Conservation (phyloP, 805 yeast genomes). For the Sungouiozyma ichnusensis region DNA sequence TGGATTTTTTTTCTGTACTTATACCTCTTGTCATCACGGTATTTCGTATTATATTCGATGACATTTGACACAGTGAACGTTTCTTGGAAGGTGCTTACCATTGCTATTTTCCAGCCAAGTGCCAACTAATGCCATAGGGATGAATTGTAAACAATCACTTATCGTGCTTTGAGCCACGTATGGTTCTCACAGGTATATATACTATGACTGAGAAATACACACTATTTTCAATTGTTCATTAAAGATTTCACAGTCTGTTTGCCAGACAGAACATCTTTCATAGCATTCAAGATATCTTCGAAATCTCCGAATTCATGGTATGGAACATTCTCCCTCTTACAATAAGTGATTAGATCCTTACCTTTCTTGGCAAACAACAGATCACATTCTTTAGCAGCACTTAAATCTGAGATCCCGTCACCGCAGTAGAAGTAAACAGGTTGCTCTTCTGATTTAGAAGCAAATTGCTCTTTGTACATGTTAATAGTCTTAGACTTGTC, state of each 20-base stretch:
- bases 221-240: slow-evolving; percentile 23
- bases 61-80: no score
- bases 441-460: slow-evolving; percentile 27
- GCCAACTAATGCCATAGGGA: no score
- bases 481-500: slow-evolving; percentile 81
- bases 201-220: no score
- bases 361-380: slow-evolving; percentile 89
- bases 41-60: no score
- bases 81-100: no score
- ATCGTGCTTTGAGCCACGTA: no score
- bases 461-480: slow-evolving; percentile 27
- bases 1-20: no score
- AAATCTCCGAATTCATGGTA: slow-evolving; percentile 75
- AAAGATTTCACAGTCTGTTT: slow-evolving; percentile 23
- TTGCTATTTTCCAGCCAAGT: no score
- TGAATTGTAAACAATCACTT: no score
- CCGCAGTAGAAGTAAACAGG: slow-evolving; percentile 88
- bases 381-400: slow-evolving; percentile 93
- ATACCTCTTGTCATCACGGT: no score
- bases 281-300: slow-evolving; percentile 56
- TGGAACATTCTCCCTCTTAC: slow-evolving; percentile 71
- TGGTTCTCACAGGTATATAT: no score
- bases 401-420: slow-evolving; percentile 91
- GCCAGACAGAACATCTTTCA: slow-evolving; percentile 41
- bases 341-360: slow-evolving; percentile 76